Base-by-base conservation (phyloP, 2,329 filamentous ascomycete species). In the Falciphora oryzae region DNA sequence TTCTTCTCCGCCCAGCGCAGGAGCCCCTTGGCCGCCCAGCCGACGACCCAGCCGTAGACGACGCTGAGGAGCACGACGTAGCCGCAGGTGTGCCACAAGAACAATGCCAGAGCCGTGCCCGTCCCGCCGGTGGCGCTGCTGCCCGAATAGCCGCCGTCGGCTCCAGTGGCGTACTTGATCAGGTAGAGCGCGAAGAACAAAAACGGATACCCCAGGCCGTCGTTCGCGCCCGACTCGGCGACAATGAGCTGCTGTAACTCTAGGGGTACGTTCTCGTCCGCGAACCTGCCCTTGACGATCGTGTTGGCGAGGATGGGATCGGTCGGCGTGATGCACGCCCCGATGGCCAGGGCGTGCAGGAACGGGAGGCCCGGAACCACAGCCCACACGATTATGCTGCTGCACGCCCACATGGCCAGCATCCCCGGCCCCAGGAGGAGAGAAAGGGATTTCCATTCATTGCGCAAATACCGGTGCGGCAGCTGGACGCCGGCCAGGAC, bases 211-310 rank as follows among this genome's bases (percentile, higher is more conserved):
- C 92, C 92, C 50, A 94, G 81, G 0, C 93, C 93, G 76, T 97
- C 93, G 71, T 97, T 97, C 1, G 92, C 90, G 1, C 93, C 93
- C 0, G 90, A 93, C 77, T 97, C 93, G 29, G 87, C 89, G 61
- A 90, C 84, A 71, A 92, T 91, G 69, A 92, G 91, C 68, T 89
- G 87, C 78, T 96, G 92, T 61, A 97, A 79, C 32, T 89, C 85
- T 65, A 87, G 88, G 0, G 93, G 92, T 25, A 97, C 89, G 73
- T 97, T 95, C 71, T 93, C 89, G 71, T 97, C 93, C 1, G 93
- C 93, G 73, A 96, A 97, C 70, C 91, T 93, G 38, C 93, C 93
- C 78, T 97, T 97, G 59, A 97, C 92, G 65, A 97, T 96, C 3
- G 90, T 90, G 68, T 95, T 94, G 22, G 90, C 94, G 53, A 97